Evolutionary conservation across 192 early-diverging fungal species (phyloP), one percentile per base, ranked within the genome.

Genomic region (Coemansia sp.): DNA sequence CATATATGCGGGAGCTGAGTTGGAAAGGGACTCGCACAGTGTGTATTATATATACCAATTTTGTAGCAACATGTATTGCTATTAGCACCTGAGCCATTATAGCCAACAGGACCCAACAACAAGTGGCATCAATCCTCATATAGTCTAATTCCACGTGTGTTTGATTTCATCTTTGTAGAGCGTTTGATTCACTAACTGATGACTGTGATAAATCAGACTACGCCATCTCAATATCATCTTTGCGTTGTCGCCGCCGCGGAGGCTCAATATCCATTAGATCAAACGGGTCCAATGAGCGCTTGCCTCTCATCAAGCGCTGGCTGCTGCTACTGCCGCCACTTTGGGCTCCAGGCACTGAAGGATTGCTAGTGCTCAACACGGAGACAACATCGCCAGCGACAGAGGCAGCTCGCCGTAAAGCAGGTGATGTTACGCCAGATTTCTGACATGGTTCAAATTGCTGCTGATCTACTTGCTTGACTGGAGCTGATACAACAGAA

Each of bases 201-300:
- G 6, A 10, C 9, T 8, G 10, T 50, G 46, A 21, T 21, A 23
- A 21, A 50, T 50, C 55, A 32, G 14, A 31, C 44, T 70, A 78
- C 57, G 37, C 17, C 73, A 76, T 76, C 21, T 81, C 78, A 51
- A 81, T 67, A 25, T 74, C 69, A 25, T 74, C 75, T 32, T 38
- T 73, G 55, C 79, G 79, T 74, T 74, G 75, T 61, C 79, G 68
- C 60, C 75, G 74, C 42, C 75, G 69, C 15, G 79, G 79, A 12
- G 75, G 75, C 58, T 82, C 79, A 58, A 82, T 71, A 23, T 82
- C 79, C 79, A 82, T 82, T 8, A 63, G 12, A 21, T 82, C 79
- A 51, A 62, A 63, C 1, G 38, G 15, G 2, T 82, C 79, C 11
- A 82, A 46, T 0, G 41, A 29, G 4, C 79, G 71, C 63, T 82